phyloP scores from a whole-genome alignment of 2,329 filamentous ascomycete species.

The Pseudogymnoascus sp. region DNA sequence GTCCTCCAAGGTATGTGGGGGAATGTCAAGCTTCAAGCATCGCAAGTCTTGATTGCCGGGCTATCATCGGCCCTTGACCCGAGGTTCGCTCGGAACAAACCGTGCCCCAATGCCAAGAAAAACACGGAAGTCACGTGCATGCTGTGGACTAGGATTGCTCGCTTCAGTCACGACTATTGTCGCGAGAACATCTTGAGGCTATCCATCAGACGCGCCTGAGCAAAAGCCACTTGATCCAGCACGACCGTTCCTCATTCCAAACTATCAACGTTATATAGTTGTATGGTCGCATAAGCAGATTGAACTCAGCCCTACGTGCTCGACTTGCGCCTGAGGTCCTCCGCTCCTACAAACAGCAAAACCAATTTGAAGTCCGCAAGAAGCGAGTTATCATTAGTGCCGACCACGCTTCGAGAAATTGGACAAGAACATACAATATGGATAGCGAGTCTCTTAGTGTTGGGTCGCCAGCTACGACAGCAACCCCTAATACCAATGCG shows the following conservation, averaged over 20 bases:
- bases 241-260: neutral
- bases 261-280: neutral
- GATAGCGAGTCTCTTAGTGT: constrained; percentile 50
- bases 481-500: constrained; percentile 50
- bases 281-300: constrained; percentile 7
- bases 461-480: constrained; percentile 49
- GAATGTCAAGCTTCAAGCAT: constrained; percentile 5
- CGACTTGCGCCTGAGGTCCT: neutral
- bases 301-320: constrained; percentile 10
- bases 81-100: constrained; percentile 9
- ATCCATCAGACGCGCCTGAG: constrained; percentile 5
- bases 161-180: constrained; percentile 8
- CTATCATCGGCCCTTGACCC: constrained; percentile 10
- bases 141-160: neutral
- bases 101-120: neutral
- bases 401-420: constrained; percentile 21
- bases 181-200: constrained; percentile 7
- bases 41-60: constrained; percentile 7
- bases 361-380: neutral
- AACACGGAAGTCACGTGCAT: neutral
- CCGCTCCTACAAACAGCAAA: constrained; percentile 1
- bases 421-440: constrained; percentile 37
- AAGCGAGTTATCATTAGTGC: constrained; percentile 23
- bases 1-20: constrained; percentile 10
- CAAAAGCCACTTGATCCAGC: constrained; percentile 1